These are phyloP conservation scores for Cladosporium sp. DNA, from an alignment of 2,329 filamentous ascomycete genomes.

Conservation along the genomic window DNA sequence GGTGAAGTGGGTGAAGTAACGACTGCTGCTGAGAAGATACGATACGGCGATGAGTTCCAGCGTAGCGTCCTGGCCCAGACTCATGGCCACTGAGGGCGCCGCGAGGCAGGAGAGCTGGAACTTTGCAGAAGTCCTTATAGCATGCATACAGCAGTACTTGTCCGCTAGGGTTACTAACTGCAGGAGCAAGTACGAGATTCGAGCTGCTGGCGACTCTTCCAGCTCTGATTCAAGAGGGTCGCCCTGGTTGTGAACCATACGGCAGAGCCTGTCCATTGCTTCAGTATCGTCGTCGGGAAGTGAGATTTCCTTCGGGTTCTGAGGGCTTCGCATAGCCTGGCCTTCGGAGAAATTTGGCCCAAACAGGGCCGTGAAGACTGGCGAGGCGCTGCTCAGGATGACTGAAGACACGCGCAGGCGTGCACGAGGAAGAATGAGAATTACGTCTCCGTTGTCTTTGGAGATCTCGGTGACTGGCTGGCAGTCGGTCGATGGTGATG, in stretches of 20 bases:
- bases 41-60: background rate
- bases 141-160: slow-evolving; percentile 6
- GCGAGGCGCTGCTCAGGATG: slow-evolving; percentile 9
- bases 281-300: slow-evolving; percentile 1
- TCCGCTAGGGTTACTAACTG: slow-evolving; percentile 4
- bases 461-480: too few relatives aligned
- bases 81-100: background rate
- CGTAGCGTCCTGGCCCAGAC: background rate
- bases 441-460: slow-evolving; percentile 8
- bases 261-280: slow-evolving; percentile 1
- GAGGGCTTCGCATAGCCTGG: background rate
- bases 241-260: background rate
- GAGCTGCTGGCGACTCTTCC: background rate
- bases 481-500: too few relatives aligned
- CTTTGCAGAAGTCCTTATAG: background rate
- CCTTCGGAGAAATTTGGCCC: slow-evolving; percentile 12
- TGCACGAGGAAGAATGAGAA: background rate
- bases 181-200: background rate
- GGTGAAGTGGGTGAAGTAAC: slow-evolving; percentile 1
- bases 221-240: background rate
- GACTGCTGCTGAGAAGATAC: background rate
- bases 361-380: slow-evolving; percentile 14
- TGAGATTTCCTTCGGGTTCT: slow-evolving; percentile 1
- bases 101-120: background rate
- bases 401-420: background rate